A percentile compares a stretch with the other conserved stretches of the same genome.
phyloP scores from a whole-genome alignment of 306 rosid species.

The Castanopsis chinensis region DNA sequence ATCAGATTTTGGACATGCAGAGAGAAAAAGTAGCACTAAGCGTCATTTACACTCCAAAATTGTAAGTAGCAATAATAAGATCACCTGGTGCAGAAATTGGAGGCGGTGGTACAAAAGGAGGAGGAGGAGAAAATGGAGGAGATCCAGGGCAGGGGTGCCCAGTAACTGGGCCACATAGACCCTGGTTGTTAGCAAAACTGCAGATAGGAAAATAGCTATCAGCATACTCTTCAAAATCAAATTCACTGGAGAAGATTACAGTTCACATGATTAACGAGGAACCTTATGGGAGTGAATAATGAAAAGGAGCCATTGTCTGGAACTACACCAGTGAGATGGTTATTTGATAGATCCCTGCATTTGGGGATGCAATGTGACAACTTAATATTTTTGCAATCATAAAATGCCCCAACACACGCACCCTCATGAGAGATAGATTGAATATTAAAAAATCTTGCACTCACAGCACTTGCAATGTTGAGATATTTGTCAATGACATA shows the following conservation, averaged over 20 bases:
- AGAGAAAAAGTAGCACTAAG: background rate
- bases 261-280: conserved; percentile 4
- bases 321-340: conserved; percentile 81
- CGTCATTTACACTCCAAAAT: conserved; percentile 4
- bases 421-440: conserved; percentile 1
- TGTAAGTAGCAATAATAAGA: conserved; percentile 9
- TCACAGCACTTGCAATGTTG: conserved; percentile 97
- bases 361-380: conserved; percentile 10
- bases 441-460: conserved; percentile 36
- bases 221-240: conserved; percentile 14
- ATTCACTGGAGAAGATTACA: conserved; percentile 16
- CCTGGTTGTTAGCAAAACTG: conserved; percentile 97
- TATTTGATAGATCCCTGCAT: conserved; percentile 93
- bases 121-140: conserved; percentile 99
- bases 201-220: conserved; percentile 21
- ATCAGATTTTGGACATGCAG: background rate
- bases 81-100: conserved; percentile 87
- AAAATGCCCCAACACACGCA: background rate
- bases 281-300: conserved; percentile 98
- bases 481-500: conserved; percentile 84
- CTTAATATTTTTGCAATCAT: conserved; percentile 1
- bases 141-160: conserved; percentile 99
- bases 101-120: conserved; percentile 94
- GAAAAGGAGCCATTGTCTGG: conserved; percentile 99
- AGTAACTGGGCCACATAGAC: conserved; percentile 96